A percentile compares a stretch with the other conserved stretches of the same genome.
Conservation (phyloP, 331 rosid species). For the Malus hybrid region DNA sequence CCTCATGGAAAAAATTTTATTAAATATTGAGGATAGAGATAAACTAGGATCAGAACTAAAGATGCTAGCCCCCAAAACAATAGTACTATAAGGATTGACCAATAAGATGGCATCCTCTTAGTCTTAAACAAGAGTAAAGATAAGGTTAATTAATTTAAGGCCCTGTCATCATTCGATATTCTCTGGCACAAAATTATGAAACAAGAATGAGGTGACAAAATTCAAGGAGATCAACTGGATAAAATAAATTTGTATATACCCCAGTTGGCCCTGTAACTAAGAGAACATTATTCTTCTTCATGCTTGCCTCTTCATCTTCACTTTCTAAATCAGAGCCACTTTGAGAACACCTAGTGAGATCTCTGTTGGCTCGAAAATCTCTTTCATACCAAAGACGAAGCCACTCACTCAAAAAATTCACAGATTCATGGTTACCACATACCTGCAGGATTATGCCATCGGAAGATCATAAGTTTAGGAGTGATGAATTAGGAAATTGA, state of each 20-base stretch:
- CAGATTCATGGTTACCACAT: constrained; percentile 79
- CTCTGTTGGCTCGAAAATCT: constrained; percentile 35
- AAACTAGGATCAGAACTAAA: background rate
- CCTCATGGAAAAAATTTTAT: background rate
- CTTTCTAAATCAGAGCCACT: constrained; percentile 63
- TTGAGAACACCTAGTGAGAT: constrained; percentile 26
- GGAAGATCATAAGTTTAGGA: background rate
- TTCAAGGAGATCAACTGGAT: background rate
- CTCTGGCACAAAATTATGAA: background rate
- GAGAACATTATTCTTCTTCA: constrained; percentile 74
- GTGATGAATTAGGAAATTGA: background rate
- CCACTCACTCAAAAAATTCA: constrained; percentile 73
- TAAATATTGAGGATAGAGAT: background rate
- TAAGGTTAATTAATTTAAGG: background rate
- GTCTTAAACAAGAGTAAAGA: background rate
- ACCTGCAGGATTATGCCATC: constrained; percentile 42
- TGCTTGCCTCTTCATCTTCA: constrained; percentile 35
- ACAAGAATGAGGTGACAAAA: background rate
- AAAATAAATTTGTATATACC: constrained; percentile 36
- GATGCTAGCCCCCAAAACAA: background rate
- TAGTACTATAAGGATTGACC: background rate
- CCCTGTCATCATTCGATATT: background rate
- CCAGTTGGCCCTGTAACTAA: constrained; percentile 83
- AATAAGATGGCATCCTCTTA: background rate
- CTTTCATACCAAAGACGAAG: constrained; percentile 65